A percentile compares a stretch with the other conserved stretches of the same genome.
Conservation (phyloP, 2,329 filamentous ascomycete species). For the Metarhizium anisopliae region DNA sequence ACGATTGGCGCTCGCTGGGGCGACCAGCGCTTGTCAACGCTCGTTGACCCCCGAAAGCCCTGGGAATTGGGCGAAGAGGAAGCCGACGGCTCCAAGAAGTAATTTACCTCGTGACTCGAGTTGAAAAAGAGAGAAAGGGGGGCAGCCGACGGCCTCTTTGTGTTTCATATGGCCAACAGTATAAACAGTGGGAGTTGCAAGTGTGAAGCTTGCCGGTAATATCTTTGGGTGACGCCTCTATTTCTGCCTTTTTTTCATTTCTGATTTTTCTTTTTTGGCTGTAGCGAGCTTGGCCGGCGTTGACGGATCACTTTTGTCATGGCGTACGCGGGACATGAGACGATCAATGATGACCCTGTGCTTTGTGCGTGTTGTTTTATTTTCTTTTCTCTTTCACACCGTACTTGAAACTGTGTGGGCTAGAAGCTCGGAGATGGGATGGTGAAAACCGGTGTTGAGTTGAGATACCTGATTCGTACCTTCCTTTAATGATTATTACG, state of each 20-base stretch:
- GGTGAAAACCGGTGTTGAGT: not conserved
- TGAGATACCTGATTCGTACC: not conserved
- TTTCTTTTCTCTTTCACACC: not conserved
- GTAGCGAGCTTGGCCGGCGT: constrained; percentile 7
- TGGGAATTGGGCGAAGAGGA: constrained; percentile 42
- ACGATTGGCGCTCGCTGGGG: constrained; percentile 56
- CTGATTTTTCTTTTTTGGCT: constrained; percentile 6
- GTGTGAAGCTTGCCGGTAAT: not conserved
- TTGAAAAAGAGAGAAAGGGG: too few species aligned
- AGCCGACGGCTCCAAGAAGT: constrained; percentile 30
- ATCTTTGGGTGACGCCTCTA: constrained; percentile 4
- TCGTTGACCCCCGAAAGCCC: constrained; percentile 46
- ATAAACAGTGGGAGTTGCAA: not conserved
- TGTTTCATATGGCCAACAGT: not conserved
- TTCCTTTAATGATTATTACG: not conserved
- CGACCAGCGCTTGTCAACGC: constrained; percentile 45
- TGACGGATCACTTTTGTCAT: constrained; percentile 7
- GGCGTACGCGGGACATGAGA: constrained; percentile 9
- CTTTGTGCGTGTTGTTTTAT: not conserved
- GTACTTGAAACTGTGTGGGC: not conserved
- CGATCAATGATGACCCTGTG: constrained; percentile 5
- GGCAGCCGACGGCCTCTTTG: not conserved
- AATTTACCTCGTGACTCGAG: constrained; percentile 1
- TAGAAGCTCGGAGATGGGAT: not conserved
- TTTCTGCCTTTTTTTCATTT: constrained; percentile 12